Base-by-base conservation (phyloP, 345 rosid species). In the Mallotus nudiflorus region DNA sequence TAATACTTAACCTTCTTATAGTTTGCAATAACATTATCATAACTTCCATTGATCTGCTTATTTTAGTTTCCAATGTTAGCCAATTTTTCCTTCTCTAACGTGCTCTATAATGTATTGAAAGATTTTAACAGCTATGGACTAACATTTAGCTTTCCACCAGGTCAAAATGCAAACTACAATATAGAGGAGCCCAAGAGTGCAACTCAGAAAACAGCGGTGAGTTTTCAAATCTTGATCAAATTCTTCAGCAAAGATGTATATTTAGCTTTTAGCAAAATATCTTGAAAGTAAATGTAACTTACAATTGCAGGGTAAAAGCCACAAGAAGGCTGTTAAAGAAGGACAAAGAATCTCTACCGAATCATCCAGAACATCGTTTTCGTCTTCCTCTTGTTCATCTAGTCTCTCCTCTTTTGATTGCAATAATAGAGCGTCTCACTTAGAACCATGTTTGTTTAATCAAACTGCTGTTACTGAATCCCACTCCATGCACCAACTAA, bases 371-470 rank as follows among this genome's bases (percentile, higher is more conserved):
- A 75, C 84, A 70, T 87, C 92, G 1, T 80, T 84, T 74, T 88
- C 97, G 31, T 85, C 96, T 70, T 89, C 99, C 55, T 81, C 91
- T 62, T 77, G 91, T 68, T 89, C 98, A 29, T 90, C 96, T 1
- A 88, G 86, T 78, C 78, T 88, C 72, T 86, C 93, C 49, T 90
- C 93, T 54, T 73, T 82, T 9, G 93, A 91, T 57, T 78, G 81
- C 71, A 83, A 77, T 42, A 42, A 42, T 56, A 84, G 77, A 63
- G 66, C 91, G 20, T 75, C 85, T 59, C 91, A 76, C 74, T 68
- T 69, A 29, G 89, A 88, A 57, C 75, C 84, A 65, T 66, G 82
- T 16, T 76, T 81, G 10, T 58, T 66, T 53, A 74, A 70, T 66
- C 86, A 76, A 64, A 65, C 66, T 51, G 68, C 48, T 67, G 73